These are phyloP conservation scores for Daldinia sp. DNA, from an alignment of 2,329 filamentous ascomycete species.

Conservation along the genomic window DNA sequence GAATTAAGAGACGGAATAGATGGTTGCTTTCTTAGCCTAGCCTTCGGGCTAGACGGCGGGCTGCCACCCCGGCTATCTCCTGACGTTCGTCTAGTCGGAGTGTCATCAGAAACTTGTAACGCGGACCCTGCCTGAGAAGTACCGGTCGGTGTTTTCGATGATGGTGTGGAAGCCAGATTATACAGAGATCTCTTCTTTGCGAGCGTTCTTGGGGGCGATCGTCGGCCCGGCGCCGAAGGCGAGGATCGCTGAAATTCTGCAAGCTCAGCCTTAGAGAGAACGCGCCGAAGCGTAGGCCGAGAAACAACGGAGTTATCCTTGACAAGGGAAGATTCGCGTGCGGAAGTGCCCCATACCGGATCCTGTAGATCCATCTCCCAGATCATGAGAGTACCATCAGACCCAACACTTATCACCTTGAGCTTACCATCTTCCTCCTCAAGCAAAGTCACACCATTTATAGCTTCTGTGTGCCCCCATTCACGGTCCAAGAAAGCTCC, in stretches of 20 bases:
- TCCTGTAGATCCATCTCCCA: constrained; percentile 69
- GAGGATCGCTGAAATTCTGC: constrained; percentile 75
- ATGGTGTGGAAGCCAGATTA: constrained; percentile 50
- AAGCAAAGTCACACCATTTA: constrained; percentile 82
- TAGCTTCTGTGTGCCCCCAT: constrained; percentile 94
- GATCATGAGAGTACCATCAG: constrained; percentile 85
- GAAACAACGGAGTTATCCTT: constrained; percentile 60
- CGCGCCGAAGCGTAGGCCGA: constrained; percentile 80
- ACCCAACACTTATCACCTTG: constrained; percentile 75
- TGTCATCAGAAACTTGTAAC: constrained; percentile 54
- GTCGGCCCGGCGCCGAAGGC: constrained; percentile 52
- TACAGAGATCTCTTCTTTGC: constrained; percentile 64
- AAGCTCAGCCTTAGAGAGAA: constrained; percentile 87
- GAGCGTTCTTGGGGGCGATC: constrained; percentile 64
- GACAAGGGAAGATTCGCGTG: constrained; percentile 63
- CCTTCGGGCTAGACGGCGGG: constrained; percentile 60
- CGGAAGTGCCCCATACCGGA: constrained; percentile 50
- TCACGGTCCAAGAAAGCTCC: constrained; percentile 85
- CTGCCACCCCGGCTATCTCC: constrained; percentile 56
- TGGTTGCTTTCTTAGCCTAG: constrained; percentile 58
- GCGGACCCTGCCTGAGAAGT: constrained; percentile 53
- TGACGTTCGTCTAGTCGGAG: constrained; percentile 58
- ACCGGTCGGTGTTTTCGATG: constrained; percentile 52
- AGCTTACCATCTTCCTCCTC: constrained; percentile 64
- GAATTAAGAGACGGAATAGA: constrained; percentile 62